These are phyloP conservation scores for Acanthamoeba divionensis DNA, from an alignment of 208 protist species.

Conservation along the genomic window DNA sequence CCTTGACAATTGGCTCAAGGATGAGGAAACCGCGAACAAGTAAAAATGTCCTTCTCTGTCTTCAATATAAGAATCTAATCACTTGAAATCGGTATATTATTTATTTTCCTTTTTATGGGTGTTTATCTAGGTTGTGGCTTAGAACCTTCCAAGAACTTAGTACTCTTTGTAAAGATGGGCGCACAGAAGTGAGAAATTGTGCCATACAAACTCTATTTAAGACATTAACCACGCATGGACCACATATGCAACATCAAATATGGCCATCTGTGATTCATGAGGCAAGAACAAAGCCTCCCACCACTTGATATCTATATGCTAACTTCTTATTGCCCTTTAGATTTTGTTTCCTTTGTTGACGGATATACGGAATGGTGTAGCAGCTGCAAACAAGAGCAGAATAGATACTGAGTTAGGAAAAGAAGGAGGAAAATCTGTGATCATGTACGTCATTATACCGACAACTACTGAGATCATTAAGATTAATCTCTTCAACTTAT, in stretches of 20 bases:
- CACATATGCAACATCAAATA: neutral
- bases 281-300: no score
- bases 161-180: slow-evolving; percentile 15
- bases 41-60: neutral
- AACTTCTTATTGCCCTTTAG: neutral
- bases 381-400: neutral
- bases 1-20: neutral
- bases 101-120: neutral
- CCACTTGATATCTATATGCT: no score
- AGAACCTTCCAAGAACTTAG: slow-evolving; percentile 18
- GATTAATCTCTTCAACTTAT: neutral
- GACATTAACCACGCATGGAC: slow-evolving; percentile 40
- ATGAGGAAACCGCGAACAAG: neutral
- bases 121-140: slow-evolving; percentile 15
- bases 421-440: slow-evolving; percentile 49
- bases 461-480: no score
- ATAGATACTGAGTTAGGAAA: slow-evolving; percentile 45
- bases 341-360: slow-evolving; percentile 46
- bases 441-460: slow-evolving; percentile 36
- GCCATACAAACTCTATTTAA: slow-evolving; percentile 52
- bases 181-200: slow-evolving; percentile 45
- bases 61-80: neutral
- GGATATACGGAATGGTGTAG: neutral
- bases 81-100: neutral
- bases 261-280: slow-evolving; percentile 27